Base-by-base conservation (phyloP, 1,284 basidiomycete genomes). In the Microbotryum scabiosae region DNA sequence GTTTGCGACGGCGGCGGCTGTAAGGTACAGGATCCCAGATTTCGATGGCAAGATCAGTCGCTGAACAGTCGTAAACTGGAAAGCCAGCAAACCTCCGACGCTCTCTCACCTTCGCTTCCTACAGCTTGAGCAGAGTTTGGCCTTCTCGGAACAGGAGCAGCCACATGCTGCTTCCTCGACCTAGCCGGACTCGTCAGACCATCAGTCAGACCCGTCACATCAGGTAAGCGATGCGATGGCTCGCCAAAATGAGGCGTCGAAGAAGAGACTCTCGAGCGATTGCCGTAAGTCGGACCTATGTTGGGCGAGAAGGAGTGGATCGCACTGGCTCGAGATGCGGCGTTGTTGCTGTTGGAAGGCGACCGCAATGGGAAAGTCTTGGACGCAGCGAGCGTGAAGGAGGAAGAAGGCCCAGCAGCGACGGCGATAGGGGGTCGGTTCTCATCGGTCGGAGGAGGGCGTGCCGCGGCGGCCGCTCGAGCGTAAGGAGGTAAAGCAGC, bases 191-290 rank as follows among this genome's bases (percentile, higher is more conserved):
- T 65, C 46, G 47, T 12, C 16, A 72, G 54, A 4, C 67, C 64
- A 6, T 71, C 71, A 2, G 71, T 72, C 14, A 72, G 36, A 8
- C 67, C 70, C 18, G 71, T 72, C 47, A 68, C 56, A 45, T 72
- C 66, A 16, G 71, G 71, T 28, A 69, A 26, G 53, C 65, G 28
- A 18, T 41, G 36, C 25, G 36, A 41, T 41, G 36, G 36, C 36
- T 41, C 36, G 36, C 36, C 2, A 52, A 28, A n/a, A n/a, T 52
- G 32, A 23, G n/a, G 25, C 25, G 25, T 25, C 30, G 51, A 52
- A 52, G 51, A n/a, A 28, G 51, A 10, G 16, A 52, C 25, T 12
- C 14, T 26, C 51, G n/a, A 52, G n/a, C 23, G 51, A 52, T n/a
- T 52, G 9, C 30, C 16, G 20, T 49, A 23, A 18, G 21, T 49